Percentiles rank a stretch among this genome's conserved stretches.
These are phyloP conservation scores for Agaricus sinodeliciosus DNA, from an alignment of 768 basidiomycete genomes.

Conservation along the genomic window DNA sequence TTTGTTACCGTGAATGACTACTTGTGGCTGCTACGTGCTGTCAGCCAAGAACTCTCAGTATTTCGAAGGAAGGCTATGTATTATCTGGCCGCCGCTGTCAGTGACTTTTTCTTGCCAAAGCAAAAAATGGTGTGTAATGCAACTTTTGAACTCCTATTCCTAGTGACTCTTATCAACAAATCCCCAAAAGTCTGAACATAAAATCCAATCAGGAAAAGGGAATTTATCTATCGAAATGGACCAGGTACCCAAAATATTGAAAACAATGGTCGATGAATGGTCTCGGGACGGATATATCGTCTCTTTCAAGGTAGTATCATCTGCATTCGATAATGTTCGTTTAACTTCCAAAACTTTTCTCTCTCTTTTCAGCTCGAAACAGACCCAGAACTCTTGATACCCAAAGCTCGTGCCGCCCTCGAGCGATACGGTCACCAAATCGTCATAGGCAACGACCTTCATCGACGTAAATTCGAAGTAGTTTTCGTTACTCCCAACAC, in stretches of 20 bases:
- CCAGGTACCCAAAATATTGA: slow-evolving; percentile 94
- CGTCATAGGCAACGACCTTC: slow-evolving; percentile 95
- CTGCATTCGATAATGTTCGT: not conserved
- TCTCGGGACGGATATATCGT: slow-evolving; percentile 85
- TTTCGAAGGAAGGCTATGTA: slow-evolving; percentile 77
- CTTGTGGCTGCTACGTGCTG: slow-evolving; percentile 80
- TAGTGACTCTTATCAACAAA: too few relatives aligned
- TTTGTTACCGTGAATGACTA: slow-evolving; percentile 97
- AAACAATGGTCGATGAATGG: slow-evolving; percentile 94
- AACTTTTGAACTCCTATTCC: not conserved
- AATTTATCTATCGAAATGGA: slow-evolving; percentile 96
- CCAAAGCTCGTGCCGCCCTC: slow-evolving; percentile 84
- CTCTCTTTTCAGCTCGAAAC: slow-evolving; percentile 74
- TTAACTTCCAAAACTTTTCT: not conserved
- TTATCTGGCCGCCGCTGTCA: slow-evolving; percentile 96
- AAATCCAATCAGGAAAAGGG: slow-evolving; percentile 96
- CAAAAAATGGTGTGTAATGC: slow-evolving; percentile 71
- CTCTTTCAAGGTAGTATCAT: slow-evolving; percentile 81
- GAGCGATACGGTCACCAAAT: slow-evolving; percentile 96
- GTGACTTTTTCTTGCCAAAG: slow-evolving; percentile 93
- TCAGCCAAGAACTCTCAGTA: slow-evolving; percentile 70
- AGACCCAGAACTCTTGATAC: slow-evolving; percentile 73
- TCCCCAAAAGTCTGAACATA: slow-evolving; percentile 80
- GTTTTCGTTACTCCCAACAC: slow-evolving; percentile 72
- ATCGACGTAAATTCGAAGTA: slow-evolving; percentile 85